Conservation (phyloP, 176 grass and related monocot genomes). For the Metroxylon sagu region DNA sequence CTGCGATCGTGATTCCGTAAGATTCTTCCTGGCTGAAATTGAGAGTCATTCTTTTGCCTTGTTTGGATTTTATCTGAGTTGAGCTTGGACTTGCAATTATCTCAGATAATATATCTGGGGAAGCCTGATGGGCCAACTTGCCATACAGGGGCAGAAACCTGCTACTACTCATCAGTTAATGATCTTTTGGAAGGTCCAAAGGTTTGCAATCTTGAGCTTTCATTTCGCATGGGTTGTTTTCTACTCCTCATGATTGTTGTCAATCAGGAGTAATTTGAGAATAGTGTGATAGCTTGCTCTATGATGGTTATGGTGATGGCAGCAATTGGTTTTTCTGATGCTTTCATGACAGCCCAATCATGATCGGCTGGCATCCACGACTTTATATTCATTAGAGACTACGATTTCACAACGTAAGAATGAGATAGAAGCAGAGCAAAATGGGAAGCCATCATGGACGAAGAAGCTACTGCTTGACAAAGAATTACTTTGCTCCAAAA, state of each 20-base stretch:
- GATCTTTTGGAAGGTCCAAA: constrained; percentile 53
- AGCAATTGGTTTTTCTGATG: constrained; percentile 3
- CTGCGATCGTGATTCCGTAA: constrained; percentile 87
- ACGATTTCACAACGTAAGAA: constrained; percentile 70
- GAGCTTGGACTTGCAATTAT: constrained; percentile 1
- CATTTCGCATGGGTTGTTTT: too few relatives aligned
- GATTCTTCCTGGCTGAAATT: constrained; percentile 22
- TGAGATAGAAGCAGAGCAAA: constrained; percentile 38
- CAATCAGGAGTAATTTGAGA: too few relatives aligned
- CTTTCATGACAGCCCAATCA: constrained; percentile 15
- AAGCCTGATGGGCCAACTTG: constrained; percentile 94
- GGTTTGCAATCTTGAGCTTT: constrained; percentile 28
- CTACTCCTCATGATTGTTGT: too few relatives aligned
- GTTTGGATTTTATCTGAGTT: constrained; percentile 5
- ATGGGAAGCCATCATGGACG: constrained; percentile 78
- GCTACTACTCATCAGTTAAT: constrained; percentile 79
- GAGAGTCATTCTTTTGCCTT: background rate
- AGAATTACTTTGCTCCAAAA: constrained; percentile 79
- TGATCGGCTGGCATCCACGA: constrained; percentile 44
- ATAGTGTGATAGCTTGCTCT: too few relatives aligned
- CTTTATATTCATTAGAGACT: constrained; percentile 70
- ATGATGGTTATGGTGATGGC: background rate
- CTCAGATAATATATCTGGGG: constrained; percentile 93
- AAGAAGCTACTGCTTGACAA: constrained; percentile 65
- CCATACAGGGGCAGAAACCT: constrained; percentile 85